Conservation (phyloP, 2,329 filamentous ascomycete species). For the Pseudogymnoascus sp. region DNA sequence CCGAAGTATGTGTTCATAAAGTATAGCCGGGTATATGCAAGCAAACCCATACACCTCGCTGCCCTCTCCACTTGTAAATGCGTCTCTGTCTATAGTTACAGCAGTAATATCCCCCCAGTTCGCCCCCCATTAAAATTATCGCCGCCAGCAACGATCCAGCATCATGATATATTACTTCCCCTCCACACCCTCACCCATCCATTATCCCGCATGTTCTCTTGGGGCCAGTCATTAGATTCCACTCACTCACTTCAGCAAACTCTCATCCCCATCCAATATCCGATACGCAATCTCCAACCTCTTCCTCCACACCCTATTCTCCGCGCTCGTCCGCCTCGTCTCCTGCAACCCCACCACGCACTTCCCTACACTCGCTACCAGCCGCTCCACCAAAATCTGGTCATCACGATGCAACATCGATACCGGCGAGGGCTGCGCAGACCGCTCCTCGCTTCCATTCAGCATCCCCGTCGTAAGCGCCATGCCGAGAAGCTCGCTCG, state of each 20-base stretch:
- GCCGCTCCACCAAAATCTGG: conserved; percentile 48
- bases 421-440: conserved; percentile 21
- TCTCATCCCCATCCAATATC: conserved; percentile 61
- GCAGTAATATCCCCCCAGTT: neutral
- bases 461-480: conserved; percentile 9
- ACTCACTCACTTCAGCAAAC: conserved; percentile 18
- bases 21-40: conserved; percentile 1
- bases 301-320: conserved; percentile 57
- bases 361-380: conserved; percentile 50
- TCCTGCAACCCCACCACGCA: conserved; percentile 52
- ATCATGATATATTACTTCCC: neutral
- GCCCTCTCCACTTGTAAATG: neutral
- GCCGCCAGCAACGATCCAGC: neutral
- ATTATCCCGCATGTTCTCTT: neutral
- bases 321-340: conserved; percentile 43
- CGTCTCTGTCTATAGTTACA: neutral
- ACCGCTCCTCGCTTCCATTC: conserved; percentile 11
- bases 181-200: neutral
- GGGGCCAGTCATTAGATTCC: neutral
- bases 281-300: conserved; percentile 66
- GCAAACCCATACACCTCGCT: neutral
- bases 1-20: neutral
- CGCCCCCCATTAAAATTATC: neutral
- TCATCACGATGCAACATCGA: conserved; percentile 39
- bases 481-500: neutral